Conservation (phyloP, 2,329 filamentous ascomycete genomes). For the Colletotrichum chrysophilum region DNA sequence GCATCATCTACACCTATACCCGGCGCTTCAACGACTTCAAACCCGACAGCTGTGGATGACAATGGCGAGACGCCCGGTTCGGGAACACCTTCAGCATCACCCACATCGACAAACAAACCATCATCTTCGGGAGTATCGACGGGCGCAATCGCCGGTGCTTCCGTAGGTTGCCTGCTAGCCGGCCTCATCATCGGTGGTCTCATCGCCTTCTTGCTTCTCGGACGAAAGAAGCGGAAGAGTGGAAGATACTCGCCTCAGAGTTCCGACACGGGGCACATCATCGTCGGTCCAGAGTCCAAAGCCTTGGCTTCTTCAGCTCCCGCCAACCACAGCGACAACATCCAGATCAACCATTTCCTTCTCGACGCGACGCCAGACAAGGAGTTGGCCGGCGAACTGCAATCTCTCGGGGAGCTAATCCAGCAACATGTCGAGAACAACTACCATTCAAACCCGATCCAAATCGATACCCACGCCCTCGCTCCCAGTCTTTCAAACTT, state of each 20-base stretch:
- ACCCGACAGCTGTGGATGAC: fast-evolving
- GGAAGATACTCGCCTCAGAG: conserved; percentile 27
- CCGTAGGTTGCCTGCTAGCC: background rate
- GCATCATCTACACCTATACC: fast-evolving
- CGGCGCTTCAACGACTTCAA: background rate
- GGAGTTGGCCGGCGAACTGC: conserved; percentile 37
- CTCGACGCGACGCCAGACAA: conserved; percentile 39
- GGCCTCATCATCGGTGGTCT: background rate
- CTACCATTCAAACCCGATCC: conserved; percentile 36
- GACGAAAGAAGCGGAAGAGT: background rate
- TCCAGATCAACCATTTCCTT: conserved; percentile 39
- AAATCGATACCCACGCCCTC: conserved; percentile 23
- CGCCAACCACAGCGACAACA: conserved; percentile 21
- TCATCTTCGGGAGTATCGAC: background rate
- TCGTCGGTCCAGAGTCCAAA: background rate
- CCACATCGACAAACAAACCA: background rate
- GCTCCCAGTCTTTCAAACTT: conserved; percentile 28
- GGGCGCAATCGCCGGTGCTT: background rate
- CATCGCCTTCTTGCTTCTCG: background rate
- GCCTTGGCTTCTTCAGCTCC: background rate
- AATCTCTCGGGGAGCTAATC: conserved; percentile 38
- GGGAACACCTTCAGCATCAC: background rate
- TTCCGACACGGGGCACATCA: conserved; percentile 23
- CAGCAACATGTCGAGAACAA: conserved; percentile 44
- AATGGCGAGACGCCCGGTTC: background rate